Base-by-base conservation (phyloP, 2,329 filamentous ascomycete species). In the Stagonosporopsis cucurbitacearum region DNA sequence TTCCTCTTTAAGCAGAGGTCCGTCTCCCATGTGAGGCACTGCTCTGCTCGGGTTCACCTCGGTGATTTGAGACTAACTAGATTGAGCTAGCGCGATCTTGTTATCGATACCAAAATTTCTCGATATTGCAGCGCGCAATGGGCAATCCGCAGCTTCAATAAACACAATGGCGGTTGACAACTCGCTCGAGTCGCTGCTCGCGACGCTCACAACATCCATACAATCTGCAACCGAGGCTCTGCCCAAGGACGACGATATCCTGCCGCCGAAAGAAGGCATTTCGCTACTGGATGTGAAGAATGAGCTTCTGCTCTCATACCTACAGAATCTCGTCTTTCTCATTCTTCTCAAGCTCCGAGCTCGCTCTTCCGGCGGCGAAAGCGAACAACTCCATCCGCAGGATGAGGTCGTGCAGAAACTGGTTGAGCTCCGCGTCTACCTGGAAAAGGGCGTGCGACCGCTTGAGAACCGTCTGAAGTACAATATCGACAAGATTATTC, bases 201-300 rank as follows among this genome's bases (percentile, higher is more conserved):
- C 71, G 25, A 77, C 70, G 37, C 76, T 83, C 17, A 80, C 81
- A 0, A 83, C 87, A 0, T 86, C 90, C 0, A 81, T 88, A 41
- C 86, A 92, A 55, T 86, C 88, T 6, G 82, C 88, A 0, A 66
- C 71, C 9, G 66, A 75, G 44, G 73, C 70, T 11, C 59, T 82
- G 17, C 86, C 88, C 0, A 84, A 85, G 44, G 73, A 86, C 17
- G 73, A 86, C 17, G 75, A 81, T 13, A 48, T 96, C 57, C 80
- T 89, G 44, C 86, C 90, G n/a, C 88, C 90, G 1, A 83, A 88
- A 62, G 87, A 96, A 68, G 94, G 95, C 71, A 95, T 99, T 55
- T 97, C 95, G 0, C 86, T 99, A 1, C 88, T 99, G 69, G 92
- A 98, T 72, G 87, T 91, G 62, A 99, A 99, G 80, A 98, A 96